phyloP scores from a whole-genome alignment of 306 rosid genomes.

The Cucurbita argyrosperma region DNA sequence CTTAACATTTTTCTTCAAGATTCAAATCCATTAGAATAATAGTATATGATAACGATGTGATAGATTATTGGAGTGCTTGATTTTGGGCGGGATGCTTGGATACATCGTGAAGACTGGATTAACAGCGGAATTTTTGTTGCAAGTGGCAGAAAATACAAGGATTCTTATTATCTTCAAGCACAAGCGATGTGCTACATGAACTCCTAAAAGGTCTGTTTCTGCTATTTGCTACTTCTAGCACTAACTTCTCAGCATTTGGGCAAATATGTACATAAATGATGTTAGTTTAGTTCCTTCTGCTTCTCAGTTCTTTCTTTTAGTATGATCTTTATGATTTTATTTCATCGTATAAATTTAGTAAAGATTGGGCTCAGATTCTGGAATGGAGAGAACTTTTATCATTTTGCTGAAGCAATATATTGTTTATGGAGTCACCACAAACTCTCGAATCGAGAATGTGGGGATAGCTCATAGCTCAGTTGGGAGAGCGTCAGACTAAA shows the following conservation, averaged over 20 bases:
- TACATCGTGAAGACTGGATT: conserved; percentile 81
- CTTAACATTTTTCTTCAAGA: background rate
- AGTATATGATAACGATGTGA: background rate
- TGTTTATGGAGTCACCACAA: too few relatives aligned
- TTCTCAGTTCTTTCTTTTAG: background rate
- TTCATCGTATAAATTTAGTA: background rate
- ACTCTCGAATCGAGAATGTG: too few relatives aligned
- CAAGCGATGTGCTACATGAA: conserved; percentile 93
- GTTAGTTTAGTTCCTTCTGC: background rate
- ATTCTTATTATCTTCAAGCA: conserved; percentile 75
- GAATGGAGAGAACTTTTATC: background rate
- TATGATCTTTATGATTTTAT: background rate
- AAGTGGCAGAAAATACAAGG: conserved; percentile 79
- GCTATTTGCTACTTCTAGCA: background rate
- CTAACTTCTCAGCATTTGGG: background rate
- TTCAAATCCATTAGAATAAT: background rate
- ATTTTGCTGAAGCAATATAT: background rate
- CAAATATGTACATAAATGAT: background rate
- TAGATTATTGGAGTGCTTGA: conserved; percentile 90
- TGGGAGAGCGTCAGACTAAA: too few relatives aligned
- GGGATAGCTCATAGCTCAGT: too few relatives aligned
- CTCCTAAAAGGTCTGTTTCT: conserved; percentile 20
- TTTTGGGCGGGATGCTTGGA: conserved; percentile 80
- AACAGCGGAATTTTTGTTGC: conserved; percentile 50
- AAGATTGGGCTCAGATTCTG: background rate